phyloP scores from a whole-genome alignment of 1,139 yeast genomes.

The Eremothecium cymbalariae region DNA sequence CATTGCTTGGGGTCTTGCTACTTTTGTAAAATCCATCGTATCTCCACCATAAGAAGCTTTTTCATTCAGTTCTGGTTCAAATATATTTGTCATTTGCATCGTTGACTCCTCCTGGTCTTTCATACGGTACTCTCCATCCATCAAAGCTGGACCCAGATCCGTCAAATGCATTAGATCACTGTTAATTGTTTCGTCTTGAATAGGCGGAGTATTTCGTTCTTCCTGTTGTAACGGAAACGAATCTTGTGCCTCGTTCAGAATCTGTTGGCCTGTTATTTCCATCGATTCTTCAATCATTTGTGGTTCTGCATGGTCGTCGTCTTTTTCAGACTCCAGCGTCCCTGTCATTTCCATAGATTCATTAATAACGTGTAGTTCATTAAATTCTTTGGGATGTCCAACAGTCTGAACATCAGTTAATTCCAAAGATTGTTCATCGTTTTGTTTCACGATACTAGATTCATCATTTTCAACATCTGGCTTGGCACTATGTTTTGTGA shows the following conservation, averaged over 20 bases:
- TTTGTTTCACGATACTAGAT: background rate
- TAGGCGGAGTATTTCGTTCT: no score
- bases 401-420: background rate
- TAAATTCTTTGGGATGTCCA: no score
- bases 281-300: conserved; percentile 7
- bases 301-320: background rate
- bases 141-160: no score
- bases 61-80: conserved; percentile 2
- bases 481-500: conserved; percentile 15
- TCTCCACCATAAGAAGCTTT: conserved; percentile 10
- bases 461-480: conserved; percentile 10
- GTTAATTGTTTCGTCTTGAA: no score
- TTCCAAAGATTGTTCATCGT: background rate
- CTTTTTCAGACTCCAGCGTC: background rate
- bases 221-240: no score
- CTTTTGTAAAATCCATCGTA: conserved; percentile 31
- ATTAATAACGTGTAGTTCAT: background rate
- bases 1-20: conserved; percentile 6
- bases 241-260: background rate
- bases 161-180: no score
- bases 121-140: no score
- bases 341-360: conserved; percentile 12
- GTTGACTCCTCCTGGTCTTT: conserved; percentile 2
- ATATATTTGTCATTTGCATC: conserved; percentile 10
- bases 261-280: conserved; percentile 8